phyloP scores from a whole-genome alignment of 1,284 basidiomycete genomes.

The Irpex sp. region DNA sequence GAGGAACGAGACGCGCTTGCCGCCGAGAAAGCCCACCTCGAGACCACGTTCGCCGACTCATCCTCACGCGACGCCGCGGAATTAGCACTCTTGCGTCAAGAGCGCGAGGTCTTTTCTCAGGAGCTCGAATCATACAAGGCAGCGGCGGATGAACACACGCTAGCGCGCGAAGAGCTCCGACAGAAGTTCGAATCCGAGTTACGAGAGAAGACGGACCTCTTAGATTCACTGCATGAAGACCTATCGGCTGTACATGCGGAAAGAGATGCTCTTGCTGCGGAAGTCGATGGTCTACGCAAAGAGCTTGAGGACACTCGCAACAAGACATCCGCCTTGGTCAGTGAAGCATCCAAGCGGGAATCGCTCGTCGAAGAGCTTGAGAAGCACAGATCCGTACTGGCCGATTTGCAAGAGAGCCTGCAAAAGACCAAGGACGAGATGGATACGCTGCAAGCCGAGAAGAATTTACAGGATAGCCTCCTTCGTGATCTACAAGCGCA shows the following conservation, averaged over 20 bases:
- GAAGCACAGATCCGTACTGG: slow-evolving; percentile 67
- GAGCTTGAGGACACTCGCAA: slow-evolving; percentile 55
- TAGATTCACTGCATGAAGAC: slow-evolving; percentile 47
- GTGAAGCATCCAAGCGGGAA: slow-evolving; percentile 72
- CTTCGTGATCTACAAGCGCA: slow-evolving; percentile 77
- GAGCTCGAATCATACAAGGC: slow-evolving; percentile 64
- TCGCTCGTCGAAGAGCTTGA: slow-evolving; percentile 73
- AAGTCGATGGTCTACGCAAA: slow-evolving; percentile 53
- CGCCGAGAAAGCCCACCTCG: slow-evolving; percentile 33
- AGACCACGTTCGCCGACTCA: slow-evolving; percentile 27
- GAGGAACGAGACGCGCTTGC: slow-evolving; percentile 20
- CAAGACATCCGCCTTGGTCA: slow-evolving; percentile 60
- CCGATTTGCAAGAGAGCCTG: slow-evolving; percentile 71
- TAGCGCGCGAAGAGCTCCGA: slow-evolving; percentile 48
- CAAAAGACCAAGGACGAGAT: slow-evolving; percentile 79
- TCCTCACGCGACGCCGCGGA: slow-evolving; percentile 39
- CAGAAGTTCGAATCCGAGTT: slow-evolving; percentile 48
- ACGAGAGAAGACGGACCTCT: slow-evolving; percentile 44
- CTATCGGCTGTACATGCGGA: slow-evolving; percentile 44
- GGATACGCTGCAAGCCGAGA: slow-evolving; percentile 72
- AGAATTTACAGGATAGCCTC: slow-evolving; percentile 58
- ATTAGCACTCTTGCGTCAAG: slow-evolving; percentile 40
- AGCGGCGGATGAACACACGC: slow-evolving; percentile 51
- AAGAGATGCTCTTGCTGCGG: slow-evolving; percentile 48
- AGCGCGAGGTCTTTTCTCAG: slow-evolving; percentile 52